Conservation (phyloP, 2,329 filamentous ascomycete genomes). For the Sporothrix euskadiensis region DNA sequence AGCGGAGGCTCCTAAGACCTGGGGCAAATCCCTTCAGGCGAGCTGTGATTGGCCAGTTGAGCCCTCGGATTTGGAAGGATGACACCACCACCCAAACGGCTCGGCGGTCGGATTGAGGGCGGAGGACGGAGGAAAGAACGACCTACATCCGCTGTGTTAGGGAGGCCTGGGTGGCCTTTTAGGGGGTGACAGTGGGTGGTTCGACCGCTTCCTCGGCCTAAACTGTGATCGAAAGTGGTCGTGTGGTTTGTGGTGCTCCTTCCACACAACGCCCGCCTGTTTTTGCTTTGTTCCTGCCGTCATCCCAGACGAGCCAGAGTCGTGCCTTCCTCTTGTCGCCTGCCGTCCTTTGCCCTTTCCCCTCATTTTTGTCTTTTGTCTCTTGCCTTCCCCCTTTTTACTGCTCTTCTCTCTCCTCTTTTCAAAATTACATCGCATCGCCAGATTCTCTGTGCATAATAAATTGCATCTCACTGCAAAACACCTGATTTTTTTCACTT, state of each 20-base stretch:
- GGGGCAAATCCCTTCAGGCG: not conserved
- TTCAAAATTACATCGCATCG: not conserved
- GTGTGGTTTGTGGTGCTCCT: slow-evolving; percentile 24
- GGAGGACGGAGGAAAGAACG: slow-evolving; percentile 18
- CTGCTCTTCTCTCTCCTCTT: not conserved
- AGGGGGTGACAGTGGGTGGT: slow-evolving; percentile 8
- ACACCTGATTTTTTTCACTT: not conserved
- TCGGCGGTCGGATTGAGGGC: slow-evolving; percentile 9
- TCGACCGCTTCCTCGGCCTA: slow-evolving; percentile 23
- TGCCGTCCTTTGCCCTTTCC: not conserved
- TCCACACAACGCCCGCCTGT: slow-evolving; percentile 3
- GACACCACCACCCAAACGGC: slow-evolving; percentile 2
- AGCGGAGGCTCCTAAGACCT: not conserved
- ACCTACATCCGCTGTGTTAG: not conserved
- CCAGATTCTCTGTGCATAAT: slow-evolving; percentile 5
- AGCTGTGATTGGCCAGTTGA: slow-evolving; percentile 13
- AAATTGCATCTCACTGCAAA: not conserved
- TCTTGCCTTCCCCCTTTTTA: not conserved
- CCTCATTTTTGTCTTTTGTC: slow-evolving; percentile 17
- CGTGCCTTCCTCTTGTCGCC: slow-evolving; percentile 21
- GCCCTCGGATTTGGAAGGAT: slow-evolving; percentile 2
- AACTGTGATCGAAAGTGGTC: slow-evolving; percentile 22
- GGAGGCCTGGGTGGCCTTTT: not conserved
- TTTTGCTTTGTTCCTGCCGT: slow-evolving; percentile 18
- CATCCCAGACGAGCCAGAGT: not conserved